Conservation (phyloP, 2,329 filamentous ascomycete species). For the Penicillium sp. region DNA sequence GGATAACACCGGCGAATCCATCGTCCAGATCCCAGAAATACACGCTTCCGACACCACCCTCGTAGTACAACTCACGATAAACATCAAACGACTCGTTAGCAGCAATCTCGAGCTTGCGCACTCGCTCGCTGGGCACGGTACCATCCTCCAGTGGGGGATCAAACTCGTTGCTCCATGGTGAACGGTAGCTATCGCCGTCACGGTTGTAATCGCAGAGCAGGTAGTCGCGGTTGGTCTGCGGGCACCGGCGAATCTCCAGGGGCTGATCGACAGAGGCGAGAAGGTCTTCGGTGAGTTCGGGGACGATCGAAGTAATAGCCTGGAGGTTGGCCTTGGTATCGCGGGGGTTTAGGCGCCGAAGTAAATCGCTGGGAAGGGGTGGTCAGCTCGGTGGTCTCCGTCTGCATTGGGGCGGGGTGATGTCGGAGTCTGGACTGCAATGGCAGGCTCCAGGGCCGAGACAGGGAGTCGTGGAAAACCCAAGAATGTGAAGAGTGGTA, state of each 20-base stretch:
- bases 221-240: slow-evolving; percentile 89
- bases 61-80: slow-evolving; percentile 88
- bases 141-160: slow-evolving; percentile 88
- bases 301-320: slow-evolving; percentile 82
- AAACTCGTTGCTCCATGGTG: slow-evolving; percentile 99
- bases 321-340: slow-evolving; percentile 86
- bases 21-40: slow-evolving; percentile 99
- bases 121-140: slow-evolving; percentile 83
- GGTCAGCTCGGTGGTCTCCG: slow-evolving; percentile 28
- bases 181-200: slow-evolving; percentile 95
- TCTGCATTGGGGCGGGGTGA: slow-evolving; percentile 27
- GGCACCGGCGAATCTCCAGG: slow-evolving; percentile 80
- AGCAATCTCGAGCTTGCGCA: slow-evolving; percentile 89
- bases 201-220: slow-evolving; percentile 99
- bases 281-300: slow-evolving; percentile 93
- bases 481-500: slow-evolving; percentile 1
- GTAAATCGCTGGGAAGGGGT: slow-evolving; percentile 72
- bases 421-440: slow-evolving; percentile 7
- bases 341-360: slow-evolving; percentile 94
- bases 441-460: neutral
- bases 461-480: neutral
- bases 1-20: slow-evolving; percentile 91
- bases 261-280: slow-evolving; percentile 97
- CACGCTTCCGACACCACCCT: slow-evolving; percentile 91
- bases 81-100: slow-evolving; percentile 97